These are phyloP conservation scores for Tylopilus intermedius DNA, from an alignment of 768 basidiomycete species.

Conservation along the genomic window DNA sequence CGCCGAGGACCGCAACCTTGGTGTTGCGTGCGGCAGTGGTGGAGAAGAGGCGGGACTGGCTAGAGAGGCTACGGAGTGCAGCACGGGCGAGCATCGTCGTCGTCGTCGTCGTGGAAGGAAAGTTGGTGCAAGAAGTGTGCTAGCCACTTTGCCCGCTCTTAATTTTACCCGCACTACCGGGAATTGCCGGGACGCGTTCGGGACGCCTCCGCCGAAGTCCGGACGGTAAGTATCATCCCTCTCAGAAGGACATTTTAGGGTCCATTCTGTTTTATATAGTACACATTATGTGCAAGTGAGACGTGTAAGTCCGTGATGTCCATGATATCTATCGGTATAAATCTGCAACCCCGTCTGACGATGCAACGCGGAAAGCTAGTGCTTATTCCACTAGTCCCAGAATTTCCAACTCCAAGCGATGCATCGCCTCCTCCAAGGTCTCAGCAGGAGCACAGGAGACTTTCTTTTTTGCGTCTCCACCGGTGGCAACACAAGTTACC, in stretches of 20 bases:
- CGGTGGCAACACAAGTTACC: conserved; percentile 5
- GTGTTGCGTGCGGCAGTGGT: conserved; percentile 65
- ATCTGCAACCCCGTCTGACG: background rate
- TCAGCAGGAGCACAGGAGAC: background rate
- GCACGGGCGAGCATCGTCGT: conserved; percentile 62
- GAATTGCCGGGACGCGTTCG: conserved; percentile 14
- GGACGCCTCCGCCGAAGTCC: background rate
- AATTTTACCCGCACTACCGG: conserved; percentile 12
- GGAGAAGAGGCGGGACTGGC: conserved; percentile 66
- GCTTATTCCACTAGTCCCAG: background rate
- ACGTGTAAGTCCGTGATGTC: background rate
- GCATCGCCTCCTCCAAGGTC: background rate
- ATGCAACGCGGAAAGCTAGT: background rate
- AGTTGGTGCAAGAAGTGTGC: background rate
- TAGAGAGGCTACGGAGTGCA: conserved; percentile 51
- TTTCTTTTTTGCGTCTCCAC: background rate
- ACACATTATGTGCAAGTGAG: background rate
- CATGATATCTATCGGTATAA: background rate
- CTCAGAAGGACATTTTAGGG: too few relatives aligned
- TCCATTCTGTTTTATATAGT: background rate
- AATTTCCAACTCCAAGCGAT: background rate
- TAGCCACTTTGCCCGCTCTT: background rate
- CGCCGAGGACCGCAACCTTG: conserved; percentile 95
- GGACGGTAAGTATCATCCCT: too few relatives aligned
- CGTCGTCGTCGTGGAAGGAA: conserved; percentile 14